phyloP scores from a whole-genome alignment of 192 early-diverging fungal genomes.

The Podila epigama region DNA sequence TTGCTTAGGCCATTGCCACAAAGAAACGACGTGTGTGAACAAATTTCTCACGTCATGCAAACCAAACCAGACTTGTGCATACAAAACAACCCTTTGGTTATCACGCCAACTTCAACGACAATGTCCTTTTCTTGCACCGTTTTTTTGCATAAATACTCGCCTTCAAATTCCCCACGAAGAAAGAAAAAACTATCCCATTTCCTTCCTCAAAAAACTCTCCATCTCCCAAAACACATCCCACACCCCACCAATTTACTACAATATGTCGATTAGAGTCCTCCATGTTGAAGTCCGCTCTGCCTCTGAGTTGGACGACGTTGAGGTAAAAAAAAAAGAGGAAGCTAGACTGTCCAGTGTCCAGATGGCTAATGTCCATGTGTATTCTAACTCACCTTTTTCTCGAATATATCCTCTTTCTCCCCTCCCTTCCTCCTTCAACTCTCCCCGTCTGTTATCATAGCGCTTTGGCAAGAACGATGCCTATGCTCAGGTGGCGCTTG shows the following conservation, averaged over 20 bases:
- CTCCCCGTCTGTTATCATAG: background rate
- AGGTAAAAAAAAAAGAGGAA: slow-evolving; percentile 2
- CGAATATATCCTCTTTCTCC: background rate
- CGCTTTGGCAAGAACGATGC: slow-evolving; percentile 49
- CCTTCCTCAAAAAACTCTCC: background rate
- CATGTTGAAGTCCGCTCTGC: slow-evolving; percentile 11
- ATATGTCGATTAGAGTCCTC: background rate
- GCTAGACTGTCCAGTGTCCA: too few relatives aligned
- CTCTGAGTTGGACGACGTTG: slow-evolving; percentile 11
- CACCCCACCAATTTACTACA: slow-evolving; percentile 9
- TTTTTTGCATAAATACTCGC: too few relatives aligned
- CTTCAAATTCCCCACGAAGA: too few relatives aligned
- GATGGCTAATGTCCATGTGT: background rate
- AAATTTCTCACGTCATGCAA: too few relatives aligned
- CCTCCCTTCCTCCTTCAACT: background rate
- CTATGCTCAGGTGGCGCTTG: slow-evolving; percentile 38
- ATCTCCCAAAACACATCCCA: background rate
- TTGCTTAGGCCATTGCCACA: too few relatives aligned
- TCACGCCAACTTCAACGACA: too few relatives aligned
- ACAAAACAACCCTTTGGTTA: too few relatives aligned
- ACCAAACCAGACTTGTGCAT: too few relatives aligned
- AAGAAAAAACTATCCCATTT: background rate
- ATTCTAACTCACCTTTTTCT: background rate
- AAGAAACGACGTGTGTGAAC: too few relatives aligned
- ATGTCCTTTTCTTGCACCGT: too few relatives aligned